Percentiles rank a stretch among this genome's conserved stretches.
Conservation (phyloP, 1,139 yeast genomes). For the Blastobotrys arbuscula region DNA sequence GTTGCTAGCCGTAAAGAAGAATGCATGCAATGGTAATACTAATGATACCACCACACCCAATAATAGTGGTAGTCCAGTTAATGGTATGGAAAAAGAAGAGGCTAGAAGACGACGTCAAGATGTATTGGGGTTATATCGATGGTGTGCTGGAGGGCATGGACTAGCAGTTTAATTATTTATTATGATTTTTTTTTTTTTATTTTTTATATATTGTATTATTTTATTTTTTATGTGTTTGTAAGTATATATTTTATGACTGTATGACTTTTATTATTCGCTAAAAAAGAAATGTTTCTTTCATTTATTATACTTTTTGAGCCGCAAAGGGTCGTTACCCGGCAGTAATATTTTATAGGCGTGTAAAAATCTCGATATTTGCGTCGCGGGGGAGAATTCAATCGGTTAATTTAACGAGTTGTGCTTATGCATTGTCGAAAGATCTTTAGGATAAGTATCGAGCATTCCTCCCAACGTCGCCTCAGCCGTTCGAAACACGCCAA, state of each 20-base stretch:
- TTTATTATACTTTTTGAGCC: not conserved
- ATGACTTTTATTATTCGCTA: not conserved
- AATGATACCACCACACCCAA: not conserved
- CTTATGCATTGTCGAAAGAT: too few species aligned
- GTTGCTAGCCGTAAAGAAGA: conserved; percentile 12
- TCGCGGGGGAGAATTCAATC: too few species aligned
- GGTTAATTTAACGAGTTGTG: too few species aligned
- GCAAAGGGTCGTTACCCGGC: not conserved
- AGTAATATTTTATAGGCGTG: too few species aligned
- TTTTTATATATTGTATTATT: not conserved
- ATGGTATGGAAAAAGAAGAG: conserved; percentile 15
- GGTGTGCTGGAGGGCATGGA: conserved; percentile 32
- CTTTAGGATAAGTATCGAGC: too few species aligned
- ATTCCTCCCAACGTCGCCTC: not conserved
- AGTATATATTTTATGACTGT: not conserved
- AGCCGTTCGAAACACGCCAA: not conserved
- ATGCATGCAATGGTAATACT: not conserved
- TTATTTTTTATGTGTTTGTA: not conserved
- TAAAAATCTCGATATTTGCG: too few species aligned
- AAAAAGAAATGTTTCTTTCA: not conserved
- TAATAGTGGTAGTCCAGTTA: not conserved
- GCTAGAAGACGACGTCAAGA: conserved; percentile 28
- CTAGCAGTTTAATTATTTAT: conserved; percentile 23
- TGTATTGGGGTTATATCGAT: conserved; percentile 28
- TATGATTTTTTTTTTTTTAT: not conserved